phyloP scores from a whole-genome alignment of 306 rosid species.

The Glycyrrhiza uralensis region DNA sequence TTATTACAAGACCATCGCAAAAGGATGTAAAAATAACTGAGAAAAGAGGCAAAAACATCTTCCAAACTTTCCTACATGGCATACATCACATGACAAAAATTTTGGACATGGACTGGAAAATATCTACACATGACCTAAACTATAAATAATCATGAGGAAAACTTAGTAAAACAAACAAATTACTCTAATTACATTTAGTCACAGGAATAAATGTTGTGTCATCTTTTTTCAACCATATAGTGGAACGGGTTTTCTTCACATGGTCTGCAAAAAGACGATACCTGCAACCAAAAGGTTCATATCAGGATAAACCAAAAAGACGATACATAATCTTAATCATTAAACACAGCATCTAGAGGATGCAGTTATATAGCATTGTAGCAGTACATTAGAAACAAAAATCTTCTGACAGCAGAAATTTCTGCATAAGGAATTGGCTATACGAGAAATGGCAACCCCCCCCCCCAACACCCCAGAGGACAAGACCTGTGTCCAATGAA shows the following conservation, averaged over 20 bases:
- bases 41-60: background rate
- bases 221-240: constrained; percentile 78
- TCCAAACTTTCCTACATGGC: background rate
- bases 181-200: constrained; percentile 33
- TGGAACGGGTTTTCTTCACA: constrained; percentile 84
- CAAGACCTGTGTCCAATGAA: background rate
- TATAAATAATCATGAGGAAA: background rate
- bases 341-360: too few relatives aligned
- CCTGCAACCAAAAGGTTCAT: constrained; percentile 44
- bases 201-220: constrained; percentile 60
- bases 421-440: background rate
- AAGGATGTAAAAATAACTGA: background rate
- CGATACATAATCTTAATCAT: too few relatives aligned
- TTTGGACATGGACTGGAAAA: background rate
- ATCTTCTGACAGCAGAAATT: background rate
- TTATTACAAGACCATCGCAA: background rate
- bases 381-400: background rate
- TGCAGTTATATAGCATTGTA: background rate
- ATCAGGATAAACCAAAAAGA: too few relatives aligned
- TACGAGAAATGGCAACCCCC: background rate
- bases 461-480: background rate
- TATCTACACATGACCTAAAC: constrained; percentile 22
- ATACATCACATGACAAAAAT: background rate
- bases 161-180: background rate
- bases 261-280: constrained; percentile 65